Conservation (phyloP, 352 stramenopile genomes). For the Elongisporangium prolatum region DNA sequence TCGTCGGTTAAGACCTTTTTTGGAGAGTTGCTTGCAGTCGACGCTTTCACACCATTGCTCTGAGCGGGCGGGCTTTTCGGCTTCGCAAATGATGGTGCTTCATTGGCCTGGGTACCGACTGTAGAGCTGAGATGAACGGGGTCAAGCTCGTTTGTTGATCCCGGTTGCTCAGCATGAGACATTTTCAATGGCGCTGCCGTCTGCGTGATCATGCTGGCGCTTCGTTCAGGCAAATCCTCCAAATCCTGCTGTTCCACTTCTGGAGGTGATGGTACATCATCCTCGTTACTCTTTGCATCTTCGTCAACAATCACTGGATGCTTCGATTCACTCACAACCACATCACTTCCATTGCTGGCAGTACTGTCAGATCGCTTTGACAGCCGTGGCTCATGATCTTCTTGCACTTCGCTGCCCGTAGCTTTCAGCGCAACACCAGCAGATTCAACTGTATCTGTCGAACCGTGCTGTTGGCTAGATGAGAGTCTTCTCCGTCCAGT, state of each 20-base stretch:
- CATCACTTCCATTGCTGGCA: slow-evolving; percentile 24
- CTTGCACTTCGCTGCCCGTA: background rate
- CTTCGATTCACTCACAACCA: slow-evolving; percentile 17
- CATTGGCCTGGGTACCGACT: background rate
- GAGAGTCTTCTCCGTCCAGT: slow-evolving; percentile 31
- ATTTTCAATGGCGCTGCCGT: slow-evolving; percentile 35
- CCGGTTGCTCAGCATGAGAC: slow-evolving; percentile 22
- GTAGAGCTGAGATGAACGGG: background rate
- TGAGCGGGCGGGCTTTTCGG: background rate
- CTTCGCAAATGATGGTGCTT: background rate
- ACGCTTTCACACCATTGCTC: background rate
- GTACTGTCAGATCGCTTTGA: slow-evolving; percentile 15
- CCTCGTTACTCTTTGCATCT: background rate
- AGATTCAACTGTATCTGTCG: background rate
- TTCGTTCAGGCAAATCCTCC: slow-evolving; percentile 51
- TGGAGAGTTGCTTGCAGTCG: slow-evolving; percentile 1
- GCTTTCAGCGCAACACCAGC: background rate
- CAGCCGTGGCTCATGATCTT: background rate
- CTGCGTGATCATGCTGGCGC: slow-evolving; percentile 23
- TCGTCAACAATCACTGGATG: background rate
- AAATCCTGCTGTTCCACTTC: slow-evolving; percentile 21
- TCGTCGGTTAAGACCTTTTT: slow-evolving; percentile 25
- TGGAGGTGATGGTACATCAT: background rate
- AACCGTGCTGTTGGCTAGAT: background rate
- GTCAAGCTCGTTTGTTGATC: background rate